Conservation (phyloP, 116 monocot genomes). For the Iris pallida region DNA sequence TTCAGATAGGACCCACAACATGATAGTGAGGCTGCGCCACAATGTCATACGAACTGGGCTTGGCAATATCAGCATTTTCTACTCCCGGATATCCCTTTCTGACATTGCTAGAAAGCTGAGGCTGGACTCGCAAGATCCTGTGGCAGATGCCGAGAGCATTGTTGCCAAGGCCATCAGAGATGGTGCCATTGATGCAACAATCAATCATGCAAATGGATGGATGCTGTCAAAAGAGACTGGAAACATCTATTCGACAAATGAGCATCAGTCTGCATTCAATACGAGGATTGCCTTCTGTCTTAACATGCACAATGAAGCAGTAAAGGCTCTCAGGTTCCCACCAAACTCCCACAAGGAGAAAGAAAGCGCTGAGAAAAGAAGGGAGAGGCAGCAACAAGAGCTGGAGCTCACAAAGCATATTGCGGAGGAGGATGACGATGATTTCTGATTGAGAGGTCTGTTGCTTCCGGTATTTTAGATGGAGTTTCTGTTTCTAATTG, state of each 20-base stretch:
- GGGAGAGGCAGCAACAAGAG: slow-evolving; percentile 90
- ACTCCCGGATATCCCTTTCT: slow-evolving; percentile 74
- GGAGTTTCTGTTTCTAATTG: too few relatives aligned
- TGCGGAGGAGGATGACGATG: slow-evolving; percentile 95
- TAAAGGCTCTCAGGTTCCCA: slow-evolving; percentile 73
- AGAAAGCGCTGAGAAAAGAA: slow-evolving; percentile 74
- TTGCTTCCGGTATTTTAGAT: too few relatives aligned
- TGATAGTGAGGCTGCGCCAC: too few relatives aligned
- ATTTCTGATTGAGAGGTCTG: slow-evolving; percentile 21
- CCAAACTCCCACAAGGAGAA: slow-evolving; percentile 84
- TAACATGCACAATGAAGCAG: slow-evolving; percentile 96
- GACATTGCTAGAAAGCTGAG: slow-evolving; percentile 64
- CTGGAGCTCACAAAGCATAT: slow-evolving; percentile 94
- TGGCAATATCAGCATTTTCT: slow-evolving; percentile 80
- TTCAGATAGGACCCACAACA: slow-evolving; percentile 55
- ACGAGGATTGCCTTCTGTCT: slow-evolving; percentile 83
- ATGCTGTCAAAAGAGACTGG: slow-evolving; percentile 92
- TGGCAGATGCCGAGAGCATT: slow-evolving; percentile 85
- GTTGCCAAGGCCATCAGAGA: slow-evolving; percentile 85
- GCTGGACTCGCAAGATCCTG: slow-evolving; percentile 56
- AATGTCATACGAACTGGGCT: slow-evolving; percentile 91
- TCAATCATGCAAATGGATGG: slow-evolving; percentile 77
- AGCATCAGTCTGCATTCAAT: slow-evolving; percentile 79
- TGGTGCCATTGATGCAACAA: slow-evolving; percentile 85
- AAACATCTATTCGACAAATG: slow-evolving; percentile 83